phyloP scores from a whole-genome alignment of 768 basidiomycete species.

The Boletus sp. region DNA sequence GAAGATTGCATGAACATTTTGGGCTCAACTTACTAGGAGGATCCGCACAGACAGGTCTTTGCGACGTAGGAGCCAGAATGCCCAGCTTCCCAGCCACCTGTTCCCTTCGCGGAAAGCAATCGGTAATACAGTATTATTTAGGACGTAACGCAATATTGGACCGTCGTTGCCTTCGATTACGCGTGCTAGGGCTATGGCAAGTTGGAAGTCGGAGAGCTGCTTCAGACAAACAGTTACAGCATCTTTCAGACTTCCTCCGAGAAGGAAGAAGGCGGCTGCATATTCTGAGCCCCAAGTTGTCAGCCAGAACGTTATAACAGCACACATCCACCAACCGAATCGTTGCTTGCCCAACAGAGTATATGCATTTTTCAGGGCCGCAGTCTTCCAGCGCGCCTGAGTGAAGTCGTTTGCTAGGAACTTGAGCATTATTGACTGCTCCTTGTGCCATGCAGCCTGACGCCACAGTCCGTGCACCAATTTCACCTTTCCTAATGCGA shows the following conservation, averaged over 20 bases:
- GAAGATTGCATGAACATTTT: background rate
- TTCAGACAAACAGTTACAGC: conserved; percentile 88
- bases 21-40: conserved; percentile 61
- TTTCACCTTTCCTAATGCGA: conserved; percentile 89
- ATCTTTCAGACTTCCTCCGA: conserved; percentile 85
- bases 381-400: conserved; percentile 81
- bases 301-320: background rate
- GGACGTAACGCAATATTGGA: conserved; percentile 66
- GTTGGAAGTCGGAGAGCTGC: conserved; percentile 86
- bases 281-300: conserved; percentile 61
- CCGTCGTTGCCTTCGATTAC: conserved; percentile 83
- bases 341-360: conserved; percentile 87
- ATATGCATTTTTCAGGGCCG: conserved; percentile 95
- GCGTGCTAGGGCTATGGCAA: conserved; percentile 85
- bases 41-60: conserved; percentile 89
- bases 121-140: conserved; percentile 77
- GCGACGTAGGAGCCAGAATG: conserved; percentile 89
- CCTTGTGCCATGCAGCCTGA: conserved; percentile 91
- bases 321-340: conserved; percentile 60
- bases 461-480: conserved; percentile 95
- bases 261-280: conserved; percentile 96
- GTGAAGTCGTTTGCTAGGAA: conserved; percentile 91
- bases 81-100: conserved; percentile 93
- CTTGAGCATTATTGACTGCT: conserved; percentile 85
- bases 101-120: conserved; percentile 85